These are phyloP conservation scores for Phytophthora constricta DNA, from an alignment of 352 stramenopile species.

Conservation along the genomic window DNA sequence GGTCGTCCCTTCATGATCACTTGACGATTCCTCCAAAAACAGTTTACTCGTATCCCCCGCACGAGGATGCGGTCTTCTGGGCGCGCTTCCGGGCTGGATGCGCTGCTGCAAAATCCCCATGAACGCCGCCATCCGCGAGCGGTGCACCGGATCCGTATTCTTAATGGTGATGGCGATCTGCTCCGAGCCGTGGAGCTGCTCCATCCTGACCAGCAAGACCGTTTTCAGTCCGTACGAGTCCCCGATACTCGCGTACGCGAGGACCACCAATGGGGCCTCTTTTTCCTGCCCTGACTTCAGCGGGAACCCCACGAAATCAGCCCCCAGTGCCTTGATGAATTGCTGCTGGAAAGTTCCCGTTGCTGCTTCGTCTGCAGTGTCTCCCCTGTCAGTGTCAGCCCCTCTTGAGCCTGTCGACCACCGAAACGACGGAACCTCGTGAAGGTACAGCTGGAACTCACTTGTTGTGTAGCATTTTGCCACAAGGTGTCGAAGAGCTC, in stretches of 20 bases:
- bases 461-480: constrained; percentile 55
- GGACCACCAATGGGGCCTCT: constrained; percentile 50
- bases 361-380: constrained; percentile 1
- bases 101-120: constrained; percentile 64
- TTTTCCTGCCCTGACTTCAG: constrained; percentile 11
- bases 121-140: constrained; percentile 55
- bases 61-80: constrained; percentile 47
- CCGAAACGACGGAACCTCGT: constrained; percentile 26
- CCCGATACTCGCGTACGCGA: constrained; percentile 59
- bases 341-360: constrained; percentile 53
- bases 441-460: constrained; percentile 70
- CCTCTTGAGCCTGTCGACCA: background rate
- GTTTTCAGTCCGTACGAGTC: constrained; percentile 53
- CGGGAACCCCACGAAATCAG: constrained; percentile 67
- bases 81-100: constrained; percentile 58
- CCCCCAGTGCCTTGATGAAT: constrained; percentile 53
- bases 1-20: constrained; percentile 35
- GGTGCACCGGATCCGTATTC: constrained; percentile 71
- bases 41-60: constrained; percentile 53
- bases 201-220: constrained; percentile 64
- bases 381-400: background rate
- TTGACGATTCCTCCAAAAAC: constrained; percentile 56
- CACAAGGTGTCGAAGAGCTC: constrained; percentile 76
- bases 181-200: constrained; percentile 74
- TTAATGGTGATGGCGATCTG: constrained; percentile 72